Evolutionary conservation across 805 yeast species (phyloP).

Genomic region (Candida pseudoglaebosa): DNA sequence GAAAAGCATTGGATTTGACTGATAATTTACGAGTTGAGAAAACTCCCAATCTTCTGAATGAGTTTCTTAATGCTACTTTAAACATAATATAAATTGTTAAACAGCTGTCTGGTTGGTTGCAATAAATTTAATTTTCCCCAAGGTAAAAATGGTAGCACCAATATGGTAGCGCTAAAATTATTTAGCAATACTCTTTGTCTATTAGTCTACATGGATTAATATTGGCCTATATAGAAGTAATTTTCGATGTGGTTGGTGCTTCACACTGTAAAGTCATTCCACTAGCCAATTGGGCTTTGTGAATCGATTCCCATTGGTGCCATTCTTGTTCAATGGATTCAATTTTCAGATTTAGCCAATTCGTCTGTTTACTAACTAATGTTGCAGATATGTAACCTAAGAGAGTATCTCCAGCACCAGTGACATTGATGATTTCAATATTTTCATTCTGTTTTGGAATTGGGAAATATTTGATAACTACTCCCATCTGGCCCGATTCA

Average conservation of each 20-base stretch:
- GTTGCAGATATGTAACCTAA: slow-evolving; percentile 57
- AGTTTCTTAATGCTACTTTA: slow-evolving; percentile 2
- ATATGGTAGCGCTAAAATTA: background rate
- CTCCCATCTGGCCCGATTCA: slow-evolving; percentile 36
- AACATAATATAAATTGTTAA: background rate
- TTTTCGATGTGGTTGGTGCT: slow-evolving; percentile 24
- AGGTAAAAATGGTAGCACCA: too few species aligned
- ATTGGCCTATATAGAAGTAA: slow-evolving; percentile 12
- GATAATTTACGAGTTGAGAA: background rate
- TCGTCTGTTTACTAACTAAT: slow-evolving; percentile 15
- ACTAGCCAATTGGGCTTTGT: slow-evolving; percentile 39
- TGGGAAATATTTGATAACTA: slow-evolving; percentile 61
- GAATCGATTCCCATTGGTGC: slow-evolving; percentile 31
- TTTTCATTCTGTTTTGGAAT: slow-evolving; percentile 29
- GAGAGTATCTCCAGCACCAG: slow-evolving; percentile 87
- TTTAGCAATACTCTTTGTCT: too few species aligned
- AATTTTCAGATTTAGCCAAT: slow-evolving; percentile 25
- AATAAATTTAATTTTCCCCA: too few species aligned
- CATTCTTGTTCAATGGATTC: slow-evolving; percentile 31
- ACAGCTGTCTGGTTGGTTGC: too few species aligned
- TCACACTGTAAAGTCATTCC: slow-evolving; percentile 23
- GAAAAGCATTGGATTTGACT: background rate
- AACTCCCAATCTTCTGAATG: background rate
- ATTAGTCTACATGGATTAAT: too few species aligned
- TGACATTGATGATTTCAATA: slow-evolving; percentile 54